phyloP scores from a whole-genome alignment of 1,284 basidiomycete species.

The Tilletia indica region DNA sequence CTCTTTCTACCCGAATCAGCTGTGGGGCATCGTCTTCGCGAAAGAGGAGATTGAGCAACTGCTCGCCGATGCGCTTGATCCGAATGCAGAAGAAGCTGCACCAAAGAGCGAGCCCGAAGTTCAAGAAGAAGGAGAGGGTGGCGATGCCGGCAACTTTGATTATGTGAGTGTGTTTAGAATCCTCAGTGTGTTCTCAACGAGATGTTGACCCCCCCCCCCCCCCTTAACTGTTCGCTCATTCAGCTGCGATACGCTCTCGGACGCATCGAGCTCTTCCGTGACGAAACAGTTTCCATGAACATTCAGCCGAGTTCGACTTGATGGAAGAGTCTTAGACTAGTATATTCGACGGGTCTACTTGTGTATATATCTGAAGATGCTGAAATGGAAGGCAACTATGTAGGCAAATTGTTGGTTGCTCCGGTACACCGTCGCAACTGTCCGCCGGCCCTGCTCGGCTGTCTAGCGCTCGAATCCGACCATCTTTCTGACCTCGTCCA shows the following conservation, averaged over 20 bases:
- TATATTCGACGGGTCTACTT: constrained; percentile 8
- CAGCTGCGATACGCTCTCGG: constrained; percentile 45
- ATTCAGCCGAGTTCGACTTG: constrained; percentile 21
- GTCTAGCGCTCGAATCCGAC: constrained; percentile 63
- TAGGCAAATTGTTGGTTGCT: no score
- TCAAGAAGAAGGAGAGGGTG: constrained; percentile 22
- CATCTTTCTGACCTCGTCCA: constrained; percentile 67
- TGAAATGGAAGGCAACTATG: no score
- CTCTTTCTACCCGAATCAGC: not conserved
- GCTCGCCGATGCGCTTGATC: constrained; percentile 20
- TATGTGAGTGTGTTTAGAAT: constrained; percentile 24
- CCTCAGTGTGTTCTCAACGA: not conserved
- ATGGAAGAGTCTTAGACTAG: not conserved
- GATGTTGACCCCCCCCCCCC: no score
- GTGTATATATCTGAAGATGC: not conserved
- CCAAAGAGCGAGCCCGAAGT: not conserved
- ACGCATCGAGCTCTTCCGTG: constrained; percentile 48
- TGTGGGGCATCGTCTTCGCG: constrained; percentile 53
- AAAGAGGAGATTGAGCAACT: constrained; percentile 42
- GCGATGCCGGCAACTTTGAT: constrained; percentile 43
- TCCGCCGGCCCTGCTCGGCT: no score
- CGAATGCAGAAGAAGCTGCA: not conserved
- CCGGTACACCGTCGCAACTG: not conserved
- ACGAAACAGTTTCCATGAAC: constrained; percentile 35
- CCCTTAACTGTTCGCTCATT: not conserved